Conservation (phyloP, 768 basidiomycete species). For the Suillus placidus region DNA sequence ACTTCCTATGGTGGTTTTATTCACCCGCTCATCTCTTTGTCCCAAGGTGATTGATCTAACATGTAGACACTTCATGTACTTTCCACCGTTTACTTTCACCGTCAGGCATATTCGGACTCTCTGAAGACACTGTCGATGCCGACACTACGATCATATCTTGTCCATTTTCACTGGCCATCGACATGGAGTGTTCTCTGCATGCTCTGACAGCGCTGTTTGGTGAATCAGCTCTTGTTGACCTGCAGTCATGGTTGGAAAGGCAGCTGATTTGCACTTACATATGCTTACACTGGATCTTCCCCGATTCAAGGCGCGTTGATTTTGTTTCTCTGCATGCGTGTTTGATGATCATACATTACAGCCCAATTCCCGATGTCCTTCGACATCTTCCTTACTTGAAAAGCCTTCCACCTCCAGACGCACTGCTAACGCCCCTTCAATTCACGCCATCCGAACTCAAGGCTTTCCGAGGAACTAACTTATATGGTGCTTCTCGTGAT, state of each 20-base stretch:
- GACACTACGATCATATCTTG: slow-evolving; percentile 65
- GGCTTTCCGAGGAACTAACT: slow-evolving; percentile 74
- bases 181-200: slow-evolving; percentile 47
- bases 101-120: slow-evolving; percentile 49
- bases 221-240: slow-evolving; percentile 15
- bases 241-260: slow-evolving; percentile 56
- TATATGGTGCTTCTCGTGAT: slow-evolving; percentile 76
- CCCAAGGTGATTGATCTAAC: slow-evolving; percentile 43
- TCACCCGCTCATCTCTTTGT: slow-evolving; percentile 47
- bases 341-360: slow-evolving; percentile 18
- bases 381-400: slow-evolving; percentile 65
- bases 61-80: slow-evolving; percentile 1
- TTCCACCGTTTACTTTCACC: slow-evolving; percentile 15
- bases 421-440: slow-evolving; percentile 73
- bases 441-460: slow-evolving; percentile 67
- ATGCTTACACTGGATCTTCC: slow-evolving; percentile 60
- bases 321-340: slow-evolving; percentile 1
- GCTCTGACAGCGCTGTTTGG: slow-evolving; percentile 48
- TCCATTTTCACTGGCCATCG: slow-evolving; percentile 68
- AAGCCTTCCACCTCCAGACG: slow-evolving; percentile 58
- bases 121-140: slow-evolving; percentile 43
- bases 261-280: slow-evolving; percentile 73
- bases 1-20: slow-evolving; percentile 50
- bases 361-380: slow-evolving; percentile 9
- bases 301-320: slow-evolving; percentile 36